Evolutionary conservation across 257 asterid species (phyloP).

Genomic region (Scutellaria baicalensis): DNA sequence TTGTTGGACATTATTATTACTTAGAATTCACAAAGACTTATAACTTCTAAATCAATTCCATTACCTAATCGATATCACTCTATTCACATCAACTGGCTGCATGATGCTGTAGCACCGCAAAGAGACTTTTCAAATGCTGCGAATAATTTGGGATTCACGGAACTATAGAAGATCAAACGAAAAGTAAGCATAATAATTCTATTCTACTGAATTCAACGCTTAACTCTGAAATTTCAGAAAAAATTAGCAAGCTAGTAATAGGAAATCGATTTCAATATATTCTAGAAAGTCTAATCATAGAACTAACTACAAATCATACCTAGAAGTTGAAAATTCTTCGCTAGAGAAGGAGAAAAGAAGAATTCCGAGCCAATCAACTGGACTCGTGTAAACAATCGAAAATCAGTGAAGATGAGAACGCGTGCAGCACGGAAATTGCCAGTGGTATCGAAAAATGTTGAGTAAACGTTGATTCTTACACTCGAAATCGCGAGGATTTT

Average conservation of each 20-base stretch:
- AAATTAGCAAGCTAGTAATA: neutral
- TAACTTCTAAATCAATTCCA: neutral
- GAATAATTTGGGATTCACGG: neutral
- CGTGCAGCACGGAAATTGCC: neutral
- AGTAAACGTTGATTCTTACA: neutral
- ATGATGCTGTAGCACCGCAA: neutral
- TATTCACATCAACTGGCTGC: neutral
- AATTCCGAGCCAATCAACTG: neutral
- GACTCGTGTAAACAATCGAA: neutral
- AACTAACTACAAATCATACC: slow-evolving; percentile 13
- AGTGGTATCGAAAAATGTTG: neutral
- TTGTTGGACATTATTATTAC: neutral
- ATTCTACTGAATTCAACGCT: neutral
- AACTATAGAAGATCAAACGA: neutral
- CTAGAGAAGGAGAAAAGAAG: neutral
- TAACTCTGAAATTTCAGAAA: neutral
- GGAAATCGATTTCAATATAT: neutral
- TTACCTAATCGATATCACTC: neutral
- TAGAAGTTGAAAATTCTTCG: neutral
- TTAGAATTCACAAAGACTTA: neutral
- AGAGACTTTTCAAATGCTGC: neutral
- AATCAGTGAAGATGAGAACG: neutral
- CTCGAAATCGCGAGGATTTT: neutral
- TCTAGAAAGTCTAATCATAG: neutral
- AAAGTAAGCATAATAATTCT: neutral